A percentile compares a stretch with the other conserved stretches of the same genome.
Evolutionary conservation across 1,139 yeast genomes (phyloP).

Genomic region (Meyerozyma elateridarum): DNA sequence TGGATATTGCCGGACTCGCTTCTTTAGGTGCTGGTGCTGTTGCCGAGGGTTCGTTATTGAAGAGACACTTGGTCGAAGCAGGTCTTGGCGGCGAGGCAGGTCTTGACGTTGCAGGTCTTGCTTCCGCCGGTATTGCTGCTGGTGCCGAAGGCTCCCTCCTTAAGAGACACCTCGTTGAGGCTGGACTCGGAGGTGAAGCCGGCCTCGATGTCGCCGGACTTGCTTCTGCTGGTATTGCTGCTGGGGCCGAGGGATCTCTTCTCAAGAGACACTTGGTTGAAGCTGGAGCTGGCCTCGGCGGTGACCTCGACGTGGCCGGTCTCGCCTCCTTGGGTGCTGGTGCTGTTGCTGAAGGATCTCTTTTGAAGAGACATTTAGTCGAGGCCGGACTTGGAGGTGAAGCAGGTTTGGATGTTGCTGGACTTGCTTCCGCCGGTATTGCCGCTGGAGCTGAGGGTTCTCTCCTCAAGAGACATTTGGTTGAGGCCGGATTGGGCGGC

Average conservation of each 20-base stretch:
- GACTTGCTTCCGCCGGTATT: not conserved
- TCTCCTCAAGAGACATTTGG: constrained; percentile 5
- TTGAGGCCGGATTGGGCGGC: constrained; percentile 8
- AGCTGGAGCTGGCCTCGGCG: constrained; percentile 9
- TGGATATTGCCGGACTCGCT: constrained; percentile 10
- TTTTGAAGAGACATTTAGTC: constrained; percentile 14
- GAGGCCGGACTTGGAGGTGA: constrained; percentile 14
- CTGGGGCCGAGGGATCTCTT: constrained; percentile 8
- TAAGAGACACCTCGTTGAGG: constrained; percentile 15
- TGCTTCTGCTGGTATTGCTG: constrained; percentile 8
- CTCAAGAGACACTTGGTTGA: constrained; percentile 8
- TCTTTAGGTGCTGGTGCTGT: constrained; percentile 7
- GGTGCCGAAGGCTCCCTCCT: constrained; percentile 4
- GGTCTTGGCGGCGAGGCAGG: constrained; percentile 7
- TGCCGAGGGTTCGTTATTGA: constrained; percentile 3
- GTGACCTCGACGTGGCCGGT: constrained; percentile 5
- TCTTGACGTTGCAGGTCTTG: constrained; percentile 7
- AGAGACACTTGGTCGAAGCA: not conserved
- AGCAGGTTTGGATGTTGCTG: not conserved
- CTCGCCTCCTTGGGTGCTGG: constrained; percentile 9
- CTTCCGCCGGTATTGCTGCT: constrained; percentile 2
- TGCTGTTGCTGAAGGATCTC: constrained; percentile 10
- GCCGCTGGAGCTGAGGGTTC: constrained; percentile 1
- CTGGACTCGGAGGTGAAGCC: constrained; percentile 13
- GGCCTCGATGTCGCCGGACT: constrained; percentile 9